Evolutionary conservation across 176 grass and related monocot genomes (phyloP).

Genomic region (Musa itinerans): DNA sequence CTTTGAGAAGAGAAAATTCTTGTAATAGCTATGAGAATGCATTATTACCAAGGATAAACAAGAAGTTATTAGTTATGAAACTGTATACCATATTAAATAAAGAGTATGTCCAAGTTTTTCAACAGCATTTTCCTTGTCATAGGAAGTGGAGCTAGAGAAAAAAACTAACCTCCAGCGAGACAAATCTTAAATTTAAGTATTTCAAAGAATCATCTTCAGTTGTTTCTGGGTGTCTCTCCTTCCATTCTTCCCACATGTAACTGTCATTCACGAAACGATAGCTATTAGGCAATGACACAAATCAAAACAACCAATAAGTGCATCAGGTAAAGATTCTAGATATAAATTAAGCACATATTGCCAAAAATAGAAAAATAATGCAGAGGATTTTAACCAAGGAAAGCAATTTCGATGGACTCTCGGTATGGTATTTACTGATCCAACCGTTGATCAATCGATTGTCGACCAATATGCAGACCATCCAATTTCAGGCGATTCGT

Average conservation of each 20-base stretch:
- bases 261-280: constrained; percentile 34
- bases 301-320: not conserved
- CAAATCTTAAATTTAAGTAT: constrained; percentile 84
- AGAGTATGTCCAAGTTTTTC: not conserved
- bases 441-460: too few species aligned
- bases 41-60: not conserved
- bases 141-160: not conserved
- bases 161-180: constrained; percentile 78
- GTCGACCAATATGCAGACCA: too few species aligned
- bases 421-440: too few species aligned
- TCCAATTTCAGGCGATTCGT: too few species aligned
- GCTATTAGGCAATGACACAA: not conserved
- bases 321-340: not conserved
- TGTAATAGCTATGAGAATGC: too few species aligned
- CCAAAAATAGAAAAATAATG: too few species aligned
- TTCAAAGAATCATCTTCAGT: constrained; percentile 48
- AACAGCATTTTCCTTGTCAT: not conserved
- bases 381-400: too few species aligned
- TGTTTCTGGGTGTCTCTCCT: constrained; percentile 71
- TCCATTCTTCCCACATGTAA: constrained; percentile 99
- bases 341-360: too few species aligned
- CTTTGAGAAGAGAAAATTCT: too few species aligned
- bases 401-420: too few species aligned
- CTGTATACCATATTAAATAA: not conserved
- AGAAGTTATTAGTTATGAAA: not conserved